These are phyloP conservation scores for Jaltomata sinuosa DNA, from an alignment of 257 asterid species.

Conservation along the genomic window DNA sequence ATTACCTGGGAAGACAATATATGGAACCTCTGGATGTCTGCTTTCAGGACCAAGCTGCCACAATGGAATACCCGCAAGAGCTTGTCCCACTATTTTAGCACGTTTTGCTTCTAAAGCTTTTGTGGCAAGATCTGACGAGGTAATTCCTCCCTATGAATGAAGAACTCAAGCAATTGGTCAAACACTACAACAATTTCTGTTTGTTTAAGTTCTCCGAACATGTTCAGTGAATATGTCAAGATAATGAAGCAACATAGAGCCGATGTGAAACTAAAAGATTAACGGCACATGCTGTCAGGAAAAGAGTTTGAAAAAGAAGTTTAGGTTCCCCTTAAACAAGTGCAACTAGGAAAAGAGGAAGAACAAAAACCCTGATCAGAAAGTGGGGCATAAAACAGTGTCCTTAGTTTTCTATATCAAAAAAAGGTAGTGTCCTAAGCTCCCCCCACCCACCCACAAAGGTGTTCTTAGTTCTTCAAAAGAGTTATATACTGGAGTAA, in stretches of 20 bases:
- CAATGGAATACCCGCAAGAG: slow-evolving; percentile 89
- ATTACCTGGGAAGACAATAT: slow-evolving; percentile 93
- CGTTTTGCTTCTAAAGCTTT: slow-evolving; percentile 86
- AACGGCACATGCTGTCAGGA: neutral
- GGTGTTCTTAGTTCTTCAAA: neutral
- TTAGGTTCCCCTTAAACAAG: neutral
- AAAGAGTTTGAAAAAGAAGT: neutral
- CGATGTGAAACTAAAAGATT: neutral
- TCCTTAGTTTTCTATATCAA: neutral
- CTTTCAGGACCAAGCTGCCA: slow-evolving; percentile 98
- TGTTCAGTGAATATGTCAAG: neutral
- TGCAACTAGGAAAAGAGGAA: neutral
- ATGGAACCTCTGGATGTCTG: slow-evolving; percentile 89
- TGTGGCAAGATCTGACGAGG: slow-evolving; percentile 96
- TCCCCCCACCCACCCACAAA: neutral
- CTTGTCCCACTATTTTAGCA: slow-evolving; percentile 92
- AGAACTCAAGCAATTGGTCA: neutral
- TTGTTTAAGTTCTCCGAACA: neutral
- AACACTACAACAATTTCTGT: neutral
- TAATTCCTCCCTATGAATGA: slow-evolving; percentile 80
- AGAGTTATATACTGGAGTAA: neutral
- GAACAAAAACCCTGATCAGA: neutral
- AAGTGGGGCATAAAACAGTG: neutral
- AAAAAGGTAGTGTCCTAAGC: neutral
- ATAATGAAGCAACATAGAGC: neutral